Conservation (phyloP, 768 basidiomycete species). For the Pulveroboletus frians region DNA sequence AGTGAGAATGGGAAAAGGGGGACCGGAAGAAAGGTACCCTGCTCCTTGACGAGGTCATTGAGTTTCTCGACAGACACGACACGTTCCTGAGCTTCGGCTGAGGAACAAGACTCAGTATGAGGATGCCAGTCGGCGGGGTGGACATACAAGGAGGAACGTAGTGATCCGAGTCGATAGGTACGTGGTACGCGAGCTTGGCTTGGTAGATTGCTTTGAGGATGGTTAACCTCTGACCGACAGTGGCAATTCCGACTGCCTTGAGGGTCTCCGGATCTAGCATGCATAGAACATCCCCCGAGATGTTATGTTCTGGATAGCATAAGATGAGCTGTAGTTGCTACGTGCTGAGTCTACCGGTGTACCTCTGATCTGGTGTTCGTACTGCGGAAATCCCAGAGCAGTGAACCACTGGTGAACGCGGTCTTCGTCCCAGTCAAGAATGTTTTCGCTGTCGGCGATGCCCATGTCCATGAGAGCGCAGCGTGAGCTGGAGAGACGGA, state of each 20-base stretch:
- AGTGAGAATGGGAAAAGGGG: background rate
- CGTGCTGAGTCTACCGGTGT: background rate
- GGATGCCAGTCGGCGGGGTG: background rate
- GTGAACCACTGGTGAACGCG: constrained; percentile 79
- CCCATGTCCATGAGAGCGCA: constrained; percentile 24
- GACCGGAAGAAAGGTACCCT: constrained; percentile 43
- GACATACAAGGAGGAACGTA: constrained; percentile 86
- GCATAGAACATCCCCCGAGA: constrained; percentile 86
- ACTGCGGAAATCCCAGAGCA: constrained; percentile 77
- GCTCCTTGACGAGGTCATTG: constrained; percentile 62
- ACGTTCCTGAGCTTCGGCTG: constrained; percentile 58
- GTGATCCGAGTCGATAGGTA: constrained; percentile 78
- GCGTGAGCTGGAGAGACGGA: background rate
- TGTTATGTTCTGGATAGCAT: constrained; percentile 67
- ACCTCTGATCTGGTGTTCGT: constrained; percentile 81
- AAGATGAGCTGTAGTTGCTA: constrained; percentile 3
- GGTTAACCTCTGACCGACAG: constrained; percentile 85
- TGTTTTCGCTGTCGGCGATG: constrained; percentile 30
- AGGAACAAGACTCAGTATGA: background rate
- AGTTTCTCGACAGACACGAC: constrained; percentile 61
- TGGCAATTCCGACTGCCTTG: constrained; percentile 82
- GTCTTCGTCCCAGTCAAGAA: constrained; percentile 65
- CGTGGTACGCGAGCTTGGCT: constrained; percentile 75
- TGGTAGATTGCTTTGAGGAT: constrained; percentile 92
- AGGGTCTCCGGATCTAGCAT: constrained; percentile 79